These are phyloP conservation scores for Tolypocladium guangdongense DNA, from an alignment of 2,329 filamentous ascomycete species.

Conservation along the genomic window DNA sequence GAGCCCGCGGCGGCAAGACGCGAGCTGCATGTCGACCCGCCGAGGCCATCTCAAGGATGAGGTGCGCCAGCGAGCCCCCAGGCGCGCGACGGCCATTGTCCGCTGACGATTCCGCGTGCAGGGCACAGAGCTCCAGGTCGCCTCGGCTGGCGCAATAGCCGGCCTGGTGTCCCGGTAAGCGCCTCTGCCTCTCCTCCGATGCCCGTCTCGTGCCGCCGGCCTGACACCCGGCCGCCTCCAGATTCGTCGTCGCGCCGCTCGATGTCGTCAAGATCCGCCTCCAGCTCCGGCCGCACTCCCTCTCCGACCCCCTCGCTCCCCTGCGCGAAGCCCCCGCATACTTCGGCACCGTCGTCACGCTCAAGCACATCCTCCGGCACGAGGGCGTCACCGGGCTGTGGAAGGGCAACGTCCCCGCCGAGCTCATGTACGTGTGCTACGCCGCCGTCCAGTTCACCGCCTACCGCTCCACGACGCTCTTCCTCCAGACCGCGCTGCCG, in stretches of 20 bases:
- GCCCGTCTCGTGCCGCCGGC: neutral
- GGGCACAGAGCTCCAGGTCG: constrained; percentile 46
- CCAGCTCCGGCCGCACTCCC: constrained; percentile 81
- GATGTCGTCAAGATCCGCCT: constrained; percentile 98
- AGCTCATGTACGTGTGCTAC: constrained; percentile 89
- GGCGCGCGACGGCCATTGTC: neutral
- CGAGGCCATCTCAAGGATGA: constrained; percentile 46
- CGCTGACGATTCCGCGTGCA: constrained; percentile 12
- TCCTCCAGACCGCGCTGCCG: constrained; percentile 43
- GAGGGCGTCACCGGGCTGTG: constrained; percentile 83
- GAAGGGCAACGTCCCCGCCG: constrained; percentile 96
- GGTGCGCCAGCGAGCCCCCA: constrained; percentile 23
- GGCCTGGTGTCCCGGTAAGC: constrained; percentile 76
- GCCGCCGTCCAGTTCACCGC: constrained; percentile 80
- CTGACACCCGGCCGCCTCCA: constrained; percentile 18
- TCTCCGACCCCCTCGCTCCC: constrained; percentile 60
- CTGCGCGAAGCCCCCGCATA: constrained; percentile 43
- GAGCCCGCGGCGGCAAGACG: neutral
- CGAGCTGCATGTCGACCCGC: constrained; percentile 23
- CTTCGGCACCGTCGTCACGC: constrained; percentile 66
- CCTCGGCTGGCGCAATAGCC: constrained; percentile 49
- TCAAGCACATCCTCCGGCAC: constrained; percentile 63
- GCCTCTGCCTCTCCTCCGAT: neutral
- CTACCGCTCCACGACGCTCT: constrained; percentile 65
- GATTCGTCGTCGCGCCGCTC: constrained; percentile 87